Evolutionary conservation across 2,329 filamentous ascomycete species (phyloP).

Genomic region (Didymella pomorum): DNA sequence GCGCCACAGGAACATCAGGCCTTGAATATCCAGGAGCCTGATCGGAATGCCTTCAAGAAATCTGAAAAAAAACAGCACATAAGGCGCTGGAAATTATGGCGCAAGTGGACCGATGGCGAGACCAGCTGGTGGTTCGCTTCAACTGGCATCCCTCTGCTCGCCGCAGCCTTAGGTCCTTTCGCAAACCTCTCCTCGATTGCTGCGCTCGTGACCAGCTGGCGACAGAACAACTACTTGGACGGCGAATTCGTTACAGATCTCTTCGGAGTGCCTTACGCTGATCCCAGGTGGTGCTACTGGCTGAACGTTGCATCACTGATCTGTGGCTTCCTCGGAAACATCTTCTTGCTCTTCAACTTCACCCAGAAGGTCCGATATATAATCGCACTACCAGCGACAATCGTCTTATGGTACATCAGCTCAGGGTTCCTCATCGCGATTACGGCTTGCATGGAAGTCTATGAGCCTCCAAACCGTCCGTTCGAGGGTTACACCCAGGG

Average conservation of each 20-base stretch:
- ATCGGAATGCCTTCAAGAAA: background rate
- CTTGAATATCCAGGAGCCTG: slow-evolving; percentile 1
- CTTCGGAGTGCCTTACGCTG: slow-evolving; percentile 64
- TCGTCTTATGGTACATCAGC: slow-evolving; percentile 76
- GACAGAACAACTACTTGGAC: slow-evolving; percentile 63
- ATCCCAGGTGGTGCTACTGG: slow-evolving; percentile 69
- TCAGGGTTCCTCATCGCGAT: slow-evolving; percentile 70
- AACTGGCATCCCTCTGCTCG: slow-evolving; percentile 66
- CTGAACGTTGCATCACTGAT: slow-evolving; percentile 81
- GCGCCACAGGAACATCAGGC: background rate
- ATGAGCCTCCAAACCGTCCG: slow-evolving; percentile 59
- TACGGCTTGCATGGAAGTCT: slow-evolving; percentile 70
- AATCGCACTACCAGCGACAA: slow-evolving; percentile 82
- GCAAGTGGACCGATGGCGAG: slow-evolving; percentile 13
- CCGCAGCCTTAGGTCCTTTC: slow-evolving; percentile 83
- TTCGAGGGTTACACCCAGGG: slow-evolving; percentile 75
- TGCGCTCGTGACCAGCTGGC: slow-evolving; percentile 82
- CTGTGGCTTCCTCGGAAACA: slow-evolving; percentile 79
- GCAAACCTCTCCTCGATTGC: slow-evolving; percentile 89
- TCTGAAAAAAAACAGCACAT: background rate
- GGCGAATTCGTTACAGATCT: slow-evolving; percentile 60
- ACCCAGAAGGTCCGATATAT: slow-evolving; percentile 80
- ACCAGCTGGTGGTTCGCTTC: slow-evolving; percentile 51
- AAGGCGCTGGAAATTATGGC: slow-evolving; percentile 6
- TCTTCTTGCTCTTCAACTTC: slow-evolving; percentile 88